Percentiles rank a stretch among this genome's conserved stretches.
phyloP scores from a whole-genome alignment of 2,329 filamentous ascomycete species.

The Fusarium sp. region DNA sequence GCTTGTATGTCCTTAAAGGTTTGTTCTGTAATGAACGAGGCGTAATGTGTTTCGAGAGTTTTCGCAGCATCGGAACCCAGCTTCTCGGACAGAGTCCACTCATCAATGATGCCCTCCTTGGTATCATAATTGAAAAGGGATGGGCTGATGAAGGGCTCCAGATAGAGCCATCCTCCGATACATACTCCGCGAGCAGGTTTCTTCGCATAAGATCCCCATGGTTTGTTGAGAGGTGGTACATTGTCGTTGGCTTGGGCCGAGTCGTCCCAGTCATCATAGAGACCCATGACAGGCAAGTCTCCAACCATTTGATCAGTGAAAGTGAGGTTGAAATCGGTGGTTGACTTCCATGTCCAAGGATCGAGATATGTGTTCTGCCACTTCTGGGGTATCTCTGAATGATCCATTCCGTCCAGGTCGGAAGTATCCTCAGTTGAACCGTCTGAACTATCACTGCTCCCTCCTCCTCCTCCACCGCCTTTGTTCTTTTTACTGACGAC shows the following conservation, averaged over 20 bases:
- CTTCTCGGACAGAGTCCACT: conserved; percentile 79
- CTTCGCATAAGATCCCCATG: conserved; percentile 79
- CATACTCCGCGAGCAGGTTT: conserved; percentile 90
- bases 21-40: conserved; percentile 83
- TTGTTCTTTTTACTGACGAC: conserved; percentile 73
- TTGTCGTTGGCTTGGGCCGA: conserved; percentile 78
- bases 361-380: conserved; percentile 83
- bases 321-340: conserved; percentile 90
- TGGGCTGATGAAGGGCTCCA: conserved; percentile 96
- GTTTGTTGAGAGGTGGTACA: conserved; percentile 78
- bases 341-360: conserved; percentile 92
- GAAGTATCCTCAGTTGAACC: conserved; percentile 44
- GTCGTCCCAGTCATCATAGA: conserved; percentile 88
- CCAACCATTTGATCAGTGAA: conserved; percentile 89
- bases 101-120: conserved; percentile 77
- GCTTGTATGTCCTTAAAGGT: conserved; percentile 86
- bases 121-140: conserved; percentile 82
- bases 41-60: conserved; percentile 90
- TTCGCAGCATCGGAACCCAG: conserved; percentile 73
- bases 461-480: conserved; percentile 53
- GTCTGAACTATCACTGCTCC: conserved; percentile 38
- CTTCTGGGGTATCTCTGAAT: conserved; percentile 67
- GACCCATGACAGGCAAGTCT: conserved; percentile 88
- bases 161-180: conserved; percentile 89
- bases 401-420: conserved; percentile 61